phyloP scores from a whole-genome alignment of 1,284 basidiomycete genomes.

The Anthracocystis walkeri region DNA sequence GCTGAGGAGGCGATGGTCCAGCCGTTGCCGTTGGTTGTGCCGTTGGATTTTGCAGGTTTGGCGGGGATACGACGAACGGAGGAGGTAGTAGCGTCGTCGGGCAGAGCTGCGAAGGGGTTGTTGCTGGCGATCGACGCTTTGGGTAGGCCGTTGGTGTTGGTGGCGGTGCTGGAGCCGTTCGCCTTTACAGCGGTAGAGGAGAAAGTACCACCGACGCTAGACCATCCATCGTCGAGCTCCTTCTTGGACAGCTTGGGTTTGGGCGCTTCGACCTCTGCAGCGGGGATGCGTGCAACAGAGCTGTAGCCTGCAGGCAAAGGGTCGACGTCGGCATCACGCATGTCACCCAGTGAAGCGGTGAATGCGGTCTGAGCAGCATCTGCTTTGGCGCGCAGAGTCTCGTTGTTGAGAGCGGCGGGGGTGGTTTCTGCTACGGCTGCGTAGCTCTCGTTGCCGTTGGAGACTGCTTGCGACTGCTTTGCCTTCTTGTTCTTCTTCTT shows the following conservation, averaged over 20 bases:
- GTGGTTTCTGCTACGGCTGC: conserved; percentile 17
- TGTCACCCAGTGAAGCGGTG: conserved; percentile 31
- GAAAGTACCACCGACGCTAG: conserved; percentile 32
- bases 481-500: conserved; percentile 27
- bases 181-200: conserved; percentile 13
- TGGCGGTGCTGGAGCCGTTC: conserved; percentile 10
- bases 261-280: conserved; percentile 12
- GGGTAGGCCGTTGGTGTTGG: conserved; percentile 1
- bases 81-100: conserved; percentile 38
- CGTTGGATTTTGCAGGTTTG: conserved; percentile 7
- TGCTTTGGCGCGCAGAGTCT: conserved; percentile 24
- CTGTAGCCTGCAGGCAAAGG: conserved; percentile 30
- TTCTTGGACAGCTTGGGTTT: conserved; percentile 24
- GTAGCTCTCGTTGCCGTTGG: conserved; percentile 16
- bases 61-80: conserved; percentile 22
- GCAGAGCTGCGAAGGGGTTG: conserved; percentile 55
- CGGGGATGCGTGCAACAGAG: conserved; percentile 39
- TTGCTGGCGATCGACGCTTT: conserved; percentile 32
- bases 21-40: conserved; percentile 4
- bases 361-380: conserved; percentile 30
- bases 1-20: conserved; percentile 28
- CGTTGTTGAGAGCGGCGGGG: conserved; percentile 26
- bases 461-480: conserved; percentile 10
- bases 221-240: conserved; percentile 49
- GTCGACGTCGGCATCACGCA: conserved; percentile 49